Conservation (phyloP, 73 alveolate genomes). For the Paramecium octaurelia region DNA sequence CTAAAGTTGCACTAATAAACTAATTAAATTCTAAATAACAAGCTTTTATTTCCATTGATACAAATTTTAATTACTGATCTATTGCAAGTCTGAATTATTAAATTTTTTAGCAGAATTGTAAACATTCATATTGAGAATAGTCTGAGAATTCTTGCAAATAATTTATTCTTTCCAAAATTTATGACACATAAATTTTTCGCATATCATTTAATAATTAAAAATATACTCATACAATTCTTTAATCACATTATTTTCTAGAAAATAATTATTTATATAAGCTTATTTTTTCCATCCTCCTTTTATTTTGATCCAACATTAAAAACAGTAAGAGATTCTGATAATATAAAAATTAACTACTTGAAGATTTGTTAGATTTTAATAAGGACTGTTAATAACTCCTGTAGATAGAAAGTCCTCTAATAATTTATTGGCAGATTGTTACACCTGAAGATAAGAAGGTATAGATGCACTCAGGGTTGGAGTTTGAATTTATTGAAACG, state of each 20-base stretch:
- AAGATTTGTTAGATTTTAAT: constrained; percentile 68
- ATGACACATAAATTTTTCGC: too few species aligned
- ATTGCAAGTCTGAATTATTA: neutral
- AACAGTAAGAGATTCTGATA: too few species aligned
- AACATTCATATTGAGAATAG: neutral
- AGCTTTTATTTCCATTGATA: neutral
- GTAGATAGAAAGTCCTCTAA: constrained; percentile 78
- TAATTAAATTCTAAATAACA: neutral
- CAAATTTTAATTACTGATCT: neutral
- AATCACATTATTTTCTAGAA: too few species aligned
- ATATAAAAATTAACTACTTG: too few species aligned
- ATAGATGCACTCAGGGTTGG: constrained; percentile 93
- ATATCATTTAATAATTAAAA: too few species aligned
- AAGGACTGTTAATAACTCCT: constrained; percentile 73
- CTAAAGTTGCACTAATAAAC: neutral
- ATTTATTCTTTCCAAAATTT: too few species aligned
- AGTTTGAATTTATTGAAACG: constrained; percentile 80
- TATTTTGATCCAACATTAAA: too few species aligned
- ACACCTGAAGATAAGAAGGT: constrained; percentile 90
- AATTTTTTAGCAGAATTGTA: neutral
- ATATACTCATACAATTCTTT: too few species aligned
- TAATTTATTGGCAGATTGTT: constrained; percentile 74
- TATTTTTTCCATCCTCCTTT: too few species aligned
- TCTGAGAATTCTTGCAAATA: neutral
- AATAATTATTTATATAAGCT: too few species aligned